Evolutionary conservation across 345 rosid genomes (phyloP).

Genomic region (Arabis alpina): DNA sequence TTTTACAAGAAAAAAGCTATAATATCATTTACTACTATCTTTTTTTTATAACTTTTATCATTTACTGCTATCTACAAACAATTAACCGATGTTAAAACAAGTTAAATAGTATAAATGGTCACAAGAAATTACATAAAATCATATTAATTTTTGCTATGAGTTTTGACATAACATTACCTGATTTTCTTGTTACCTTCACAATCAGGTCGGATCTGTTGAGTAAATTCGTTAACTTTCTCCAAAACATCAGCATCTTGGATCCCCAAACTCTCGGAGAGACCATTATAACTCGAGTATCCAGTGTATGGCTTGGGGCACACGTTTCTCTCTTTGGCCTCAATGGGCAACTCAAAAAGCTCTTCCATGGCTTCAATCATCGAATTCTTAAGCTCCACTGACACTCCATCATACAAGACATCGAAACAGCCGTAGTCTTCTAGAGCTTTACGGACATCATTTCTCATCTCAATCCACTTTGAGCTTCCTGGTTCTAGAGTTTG

Average conservation of each 20-base stretch:
- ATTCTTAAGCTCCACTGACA: constrained; percentile 22
- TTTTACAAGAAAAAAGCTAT: too few relatives aligned
- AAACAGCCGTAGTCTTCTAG: constrained; percentile 30
- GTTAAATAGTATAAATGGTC: too few relatives aligned
- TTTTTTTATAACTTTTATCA: too few relatives aligned
- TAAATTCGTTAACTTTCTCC: constrained; percentile 22
- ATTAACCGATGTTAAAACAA: too few relatives aligned
- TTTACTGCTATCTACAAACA: too few relatives aligned
- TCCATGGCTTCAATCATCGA: constrained; percentile 17
- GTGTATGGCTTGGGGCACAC: constrained; percentile 7
- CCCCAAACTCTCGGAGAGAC: constrained; percentile 33
- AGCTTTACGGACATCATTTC: constrained; percentile 36
- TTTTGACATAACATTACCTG: constrained; percentile 10
- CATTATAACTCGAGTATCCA: constrained; percentile 24
- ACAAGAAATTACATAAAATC: too few relatives aligned
- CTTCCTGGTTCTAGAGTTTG: constrained; percentile 36
- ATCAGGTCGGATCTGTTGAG: constrained; percentile 19
- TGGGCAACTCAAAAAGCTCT: constrained; percentile 28
- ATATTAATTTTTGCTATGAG: too few relatives aligned
- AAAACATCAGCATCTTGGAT: constrained; percentile 10
- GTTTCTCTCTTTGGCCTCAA: constrained; percentile 30
- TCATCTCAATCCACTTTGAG: constrained; percentile 30
- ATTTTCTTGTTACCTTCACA: constrained; percentile 4
- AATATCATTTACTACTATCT: too few relatives aligned
- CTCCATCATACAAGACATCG: constrained; percentile 23